phyloP scores from a whole-genome alignment of 2,329 filamentous ascomycete genomes.

The Microcyclospora pomicola region DNA sequence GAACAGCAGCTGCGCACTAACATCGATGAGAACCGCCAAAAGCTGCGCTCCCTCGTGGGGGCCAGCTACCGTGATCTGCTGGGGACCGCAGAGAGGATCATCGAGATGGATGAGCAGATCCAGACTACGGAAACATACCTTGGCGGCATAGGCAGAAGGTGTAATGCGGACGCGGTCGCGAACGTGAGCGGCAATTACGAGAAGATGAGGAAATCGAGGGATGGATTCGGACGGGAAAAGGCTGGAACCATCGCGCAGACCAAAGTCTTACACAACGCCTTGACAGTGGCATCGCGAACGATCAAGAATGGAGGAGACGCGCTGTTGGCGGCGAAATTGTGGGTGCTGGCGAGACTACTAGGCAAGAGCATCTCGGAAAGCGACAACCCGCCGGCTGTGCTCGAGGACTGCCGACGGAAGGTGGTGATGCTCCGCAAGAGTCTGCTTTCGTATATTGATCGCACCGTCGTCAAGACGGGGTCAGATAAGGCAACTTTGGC shows the following conservation, averaged over 20 bases:
- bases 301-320: constrained; percentile 38
- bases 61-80: constrained; percentile 75
- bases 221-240: constrained; percentile 2
- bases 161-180: constrained; percentile 58
- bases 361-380: constrained; percentile 55
- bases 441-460: constrained; percentile 51
- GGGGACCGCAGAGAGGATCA: constrained; percentile 85
- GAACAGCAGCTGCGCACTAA: constrained; percentile 51
- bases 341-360: constrained; percentile 63
- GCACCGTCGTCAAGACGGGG: constrained; percentile 27
- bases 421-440: constrained; percentile 49
- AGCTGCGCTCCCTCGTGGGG: constrained; percentile 51
- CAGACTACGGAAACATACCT: constrained; percentile 58
- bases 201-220: constrained; percentile 5
- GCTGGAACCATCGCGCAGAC: constrained; percentile 10
- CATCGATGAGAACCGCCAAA: constrained; percentile 50
- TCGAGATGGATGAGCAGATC: constrained; percentile 73
- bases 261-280: constrained; percentile 42
- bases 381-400: constrained; percentile 32
- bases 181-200: constrained; percentile 41
- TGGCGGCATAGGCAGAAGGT: constrained; percentile 57
- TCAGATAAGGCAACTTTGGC: constrained; percentile 40
- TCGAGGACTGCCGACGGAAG: constrained; percentile 52
- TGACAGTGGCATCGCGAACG: constrained; percentile 38
- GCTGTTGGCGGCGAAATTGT: constrained; percentile 45